phyloP scores from a whole-genome alignment of 108 stramenopile species.

The Pseudonitzschia multistriata region DNA sequence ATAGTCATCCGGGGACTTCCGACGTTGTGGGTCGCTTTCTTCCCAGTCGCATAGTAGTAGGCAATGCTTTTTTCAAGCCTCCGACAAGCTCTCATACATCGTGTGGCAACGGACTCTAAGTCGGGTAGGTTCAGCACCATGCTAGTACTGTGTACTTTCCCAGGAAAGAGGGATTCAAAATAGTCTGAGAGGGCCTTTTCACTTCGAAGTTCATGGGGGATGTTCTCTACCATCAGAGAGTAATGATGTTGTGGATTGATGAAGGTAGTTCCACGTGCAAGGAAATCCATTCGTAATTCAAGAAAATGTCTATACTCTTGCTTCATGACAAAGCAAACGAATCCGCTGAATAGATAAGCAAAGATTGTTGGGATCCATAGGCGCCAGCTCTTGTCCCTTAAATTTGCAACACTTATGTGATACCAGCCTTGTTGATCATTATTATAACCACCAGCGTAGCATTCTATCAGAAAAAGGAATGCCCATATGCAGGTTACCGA shows the following conservation, averaged over 20 bases:
- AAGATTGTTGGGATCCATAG: conserved; percentile 89
- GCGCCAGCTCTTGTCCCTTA: conserved; percentile 53
- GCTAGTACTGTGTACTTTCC: conserved; percentile 69
- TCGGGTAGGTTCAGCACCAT: conserved; percentile 82
- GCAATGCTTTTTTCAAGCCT: conserved; percentile 85
- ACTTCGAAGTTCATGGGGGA: conserved; percentile 80
- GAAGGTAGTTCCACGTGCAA: conserved; percentile 62
- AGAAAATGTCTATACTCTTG: conserved; percentile 86
- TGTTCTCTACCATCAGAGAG: conserved; percentile 82
- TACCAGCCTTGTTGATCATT: conserved; percentile 76
- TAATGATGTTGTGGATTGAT: conserved; percentile 74
- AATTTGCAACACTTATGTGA: conserved; percentile 81
- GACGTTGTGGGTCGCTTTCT: conserved; percentile 71
- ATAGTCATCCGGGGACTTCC: conserved; percentile 68
- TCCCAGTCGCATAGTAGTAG: conserved; percentile 59
- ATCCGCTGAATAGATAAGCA: conserved; percentile 78
- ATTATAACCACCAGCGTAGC: conserved; percentile 64
- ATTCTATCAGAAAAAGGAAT: conserved; percentile 61
- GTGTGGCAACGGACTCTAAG: conserved; percentile 55
- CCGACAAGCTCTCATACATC: conserved; percentile 56
- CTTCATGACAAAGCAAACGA: conserved; percentile 79
- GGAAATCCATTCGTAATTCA: conserved; percentile 82
- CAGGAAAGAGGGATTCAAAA: conserved; percentile 84
- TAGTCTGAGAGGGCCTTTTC: conserved; percentile 80
- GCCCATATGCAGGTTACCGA: conserved; percentile 82